Percentiles rank a stretch among this genome's conserved stretches.
Conservation (phyloP, 2,329 filamentous ascomycete species). For the Fusarium nurragi region DNA sequence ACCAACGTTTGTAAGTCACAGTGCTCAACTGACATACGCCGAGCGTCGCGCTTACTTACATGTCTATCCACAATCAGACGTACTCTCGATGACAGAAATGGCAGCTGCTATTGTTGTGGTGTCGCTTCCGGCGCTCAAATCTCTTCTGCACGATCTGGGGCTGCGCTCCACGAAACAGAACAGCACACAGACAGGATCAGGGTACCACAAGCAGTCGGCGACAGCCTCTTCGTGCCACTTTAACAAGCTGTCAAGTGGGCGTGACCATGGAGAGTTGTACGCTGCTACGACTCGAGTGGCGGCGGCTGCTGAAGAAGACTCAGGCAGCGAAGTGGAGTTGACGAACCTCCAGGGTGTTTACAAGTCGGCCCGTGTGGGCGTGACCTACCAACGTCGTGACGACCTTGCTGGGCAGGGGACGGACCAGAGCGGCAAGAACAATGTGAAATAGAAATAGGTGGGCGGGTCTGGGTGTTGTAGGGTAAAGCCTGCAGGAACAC, state of each 20-base stretch:
- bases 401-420: conserved; percentile 8
- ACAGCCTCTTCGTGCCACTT: conserved; percentile 23
- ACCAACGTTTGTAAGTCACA: conserved; percentile 39
- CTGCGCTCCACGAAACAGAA: conserved; percentile 27
- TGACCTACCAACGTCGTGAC: conserved; percentile 30
- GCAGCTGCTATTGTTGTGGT: conserved; percentile 35
- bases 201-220: conserved; percentile 25
- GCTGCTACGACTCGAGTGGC: conserved; percentile 23
- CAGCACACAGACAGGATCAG: conserved; percentile 25
- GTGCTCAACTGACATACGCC: accelerated
- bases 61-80: conserved; percentile 2
- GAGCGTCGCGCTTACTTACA: background rate
- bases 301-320: conserved; percentile 27
- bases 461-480: background rate
- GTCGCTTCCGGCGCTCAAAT: conserved; percentile 34
- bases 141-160: conserved; percentile 28
- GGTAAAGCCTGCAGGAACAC: background rate
- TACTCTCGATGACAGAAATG: conserved; percentile 36
- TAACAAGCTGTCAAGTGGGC: conserved; percentile 35
- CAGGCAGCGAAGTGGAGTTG: conserved; percentile 38
- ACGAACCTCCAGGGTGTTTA: conserved; percentile 37
- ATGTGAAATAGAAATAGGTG: background rate
- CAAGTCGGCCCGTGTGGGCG: conserved; percentile 37
- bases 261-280: conserved; percentile 23
- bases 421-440: background rate